Evolutionary conservation across 2,329 filamentous ascomycete genomes (phyloP), one percentile per base, ranked within the genome.

Genomic region (Didymella keratinophila): DNA sequence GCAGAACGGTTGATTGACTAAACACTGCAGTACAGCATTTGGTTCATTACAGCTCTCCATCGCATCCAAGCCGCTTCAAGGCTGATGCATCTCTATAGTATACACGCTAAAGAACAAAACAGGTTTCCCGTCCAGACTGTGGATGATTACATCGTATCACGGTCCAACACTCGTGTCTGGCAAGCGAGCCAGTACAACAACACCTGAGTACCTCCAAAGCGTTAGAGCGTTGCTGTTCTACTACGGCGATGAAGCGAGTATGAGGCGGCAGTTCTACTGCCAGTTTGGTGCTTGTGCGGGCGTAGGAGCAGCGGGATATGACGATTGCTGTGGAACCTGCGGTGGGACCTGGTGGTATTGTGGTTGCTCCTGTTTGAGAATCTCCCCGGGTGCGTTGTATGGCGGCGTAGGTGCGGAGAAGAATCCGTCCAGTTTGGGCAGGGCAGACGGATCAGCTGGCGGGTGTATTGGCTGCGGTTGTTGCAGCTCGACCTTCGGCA

Each of bases 341-440:
- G 42, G 34, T 18, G 58, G 34, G 11, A 18, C 36, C 1, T 32
- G 25, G 27, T 43, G 21, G 18, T 25, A 37, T 10, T 21, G 53
- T 14, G 43, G 12, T 23, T 45, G 46, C 12, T 55, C 47, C 16
- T 51, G 46, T 36, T 48, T 55, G 14, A 6, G 25, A 11, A 52
- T 51, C n/a, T 67, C 68, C 4, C 68, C 65, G 10, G 65, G 56
- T 18, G 68, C 60, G 39, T 14, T 63, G 52, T 72, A 70, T 1
- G 69, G 61, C 2, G 68, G 65, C 1, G 65, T 70, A 3, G 70
- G 71, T 1, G 67, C 68, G 9, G 61, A 57, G 48, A 69, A 63
- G 48, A 67, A 56, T 0, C 60, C 62, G 0, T 64, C 61, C 1
- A 58, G 45, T 23, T 64, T 70, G 3, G 65, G 36, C 36, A 39